Conservation (phyloP, 2,329 filamentous ascomycete species). For the Fusarium compactum region DNA sequence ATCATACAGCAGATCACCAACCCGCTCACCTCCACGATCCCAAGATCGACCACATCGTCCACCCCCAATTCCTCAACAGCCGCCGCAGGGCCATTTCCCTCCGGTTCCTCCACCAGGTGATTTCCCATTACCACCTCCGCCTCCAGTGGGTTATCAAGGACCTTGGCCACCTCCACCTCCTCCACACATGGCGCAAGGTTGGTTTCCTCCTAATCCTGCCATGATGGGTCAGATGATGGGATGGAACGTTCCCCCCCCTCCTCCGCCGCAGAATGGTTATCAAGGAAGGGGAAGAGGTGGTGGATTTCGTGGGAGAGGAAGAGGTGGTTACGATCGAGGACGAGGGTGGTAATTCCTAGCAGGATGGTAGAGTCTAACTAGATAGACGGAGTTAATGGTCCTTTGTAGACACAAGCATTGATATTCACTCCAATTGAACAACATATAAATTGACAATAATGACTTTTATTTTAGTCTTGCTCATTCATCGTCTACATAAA, state of each 20-base stretch:
- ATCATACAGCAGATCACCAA: conserved; percentile 46
- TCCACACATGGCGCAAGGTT: conserved; percentile 42
- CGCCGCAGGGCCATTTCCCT: conserved; percentile 38
- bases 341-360: conserved; percentile 39
- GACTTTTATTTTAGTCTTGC: conserved; percentile 49
- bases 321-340: conserved; percentile 52
- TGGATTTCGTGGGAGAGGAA: conserved; percentile 47
- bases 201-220: conserved; percentile 47
- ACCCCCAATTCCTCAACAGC: conserved; percentile 45
- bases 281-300: conserved; percentile 42
- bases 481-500: conserved; percentile 50
- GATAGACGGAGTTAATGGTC: background rate
- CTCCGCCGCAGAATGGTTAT: conserved; percentile 41
- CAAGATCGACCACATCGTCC: conserved; percentile 32
- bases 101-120: conserved; percentile 35
- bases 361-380: background rate
- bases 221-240: conserved; percentile 47
- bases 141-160: conserved; percentile 55
- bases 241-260: conserved; percentile 44
- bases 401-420: background rate
- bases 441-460: conserved; percentile 40
- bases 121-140: conserved; percentile 14
- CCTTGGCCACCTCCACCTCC: conserved; percentile 58
- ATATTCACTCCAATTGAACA: background rate
- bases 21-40: conserved; percentile 37